Conservation (phyloP, 2,329 filamentous ascomycete species). For the Fonsecaea monophora region DNA sequence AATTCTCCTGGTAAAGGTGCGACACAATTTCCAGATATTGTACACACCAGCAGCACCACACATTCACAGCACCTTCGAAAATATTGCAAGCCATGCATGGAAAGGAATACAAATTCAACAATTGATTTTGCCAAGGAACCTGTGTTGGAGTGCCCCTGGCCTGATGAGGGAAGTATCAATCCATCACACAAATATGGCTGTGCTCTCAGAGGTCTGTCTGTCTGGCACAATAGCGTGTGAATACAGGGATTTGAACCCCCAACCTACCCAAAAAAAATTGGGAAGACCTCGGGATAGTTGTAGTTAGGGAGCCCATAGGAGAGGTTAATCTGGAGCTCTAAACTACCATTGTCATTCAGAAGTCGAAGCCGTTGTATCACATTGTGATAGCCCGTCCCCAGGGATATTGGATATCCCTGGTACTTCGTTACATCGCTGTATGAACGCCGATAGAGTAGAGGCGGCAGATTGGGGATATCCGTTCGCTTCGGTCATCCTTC, state of each 20-base stretch:
- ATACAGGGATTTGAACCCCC: neutral
- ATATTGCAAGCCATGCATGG: neutral
- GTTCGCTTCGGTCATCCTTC: neutral
- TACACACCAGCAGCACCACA: neutral
- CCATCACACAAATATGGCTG: no score
- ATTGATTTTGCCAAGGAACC: no score
- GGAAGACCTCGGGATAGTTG: neutral
- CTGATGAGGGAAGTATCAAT: no score
- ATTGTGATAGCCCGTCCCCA: constrained; percentile 8
- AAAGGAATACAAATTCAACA: neutral
- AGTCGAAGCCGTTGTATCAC: constrained; percentile 12
- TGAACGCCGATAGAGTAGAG: neutral
- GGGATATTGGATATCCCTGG: neutral
- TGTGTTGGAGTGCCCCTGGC: no score
- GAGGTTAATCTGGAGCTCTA: neutral
- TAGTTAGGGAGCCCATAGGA: neutral
- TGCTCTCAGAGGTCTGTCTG: no score
- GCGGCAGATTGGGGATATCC: neutral
- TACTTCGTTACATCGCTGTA: constrained; percentile 4
- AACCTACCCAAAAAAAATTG: neutral
- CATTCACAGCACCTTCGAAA: neutral
- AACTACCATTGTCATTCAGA: neutral
- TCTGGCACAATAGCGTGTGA: neutral
- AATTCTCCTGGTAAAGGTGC: neutral
- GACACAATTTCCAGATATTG: neutral